These are phyloP conservation scores for Fusarium sp. DNA, from an alignment of 2,329 filamentous ascomycete genomes.

Conservation along the genomic window DNA sequence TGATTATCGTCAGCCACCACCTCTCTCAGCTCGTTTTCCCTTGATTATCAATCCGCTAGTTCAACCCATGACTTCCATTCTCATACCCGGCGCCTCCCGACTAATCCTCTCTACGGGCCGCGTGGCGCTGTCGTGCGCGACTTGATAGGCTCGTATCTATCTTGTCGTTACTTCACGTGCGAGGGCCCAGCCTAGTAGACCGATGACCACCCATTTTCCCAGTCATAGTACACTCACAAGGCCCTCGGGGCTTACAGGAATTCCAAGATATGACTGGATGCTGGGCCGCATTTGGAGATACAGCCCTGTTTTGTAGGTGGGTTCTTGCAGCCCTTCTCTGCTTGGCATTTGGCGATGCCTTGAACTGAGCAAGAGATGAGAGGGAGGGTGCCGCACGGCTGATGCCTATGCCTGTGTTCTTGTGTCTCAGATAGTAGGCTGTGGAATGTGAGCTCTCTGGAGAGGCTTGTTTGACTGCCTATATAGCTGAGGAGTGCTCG, in stretches of 20 bases:
- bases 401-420: constrained; percentile 26
- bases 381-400: constrained; percentile 17
- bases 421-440: constrained; percentile 28
- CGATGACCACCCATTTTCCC: constrained; percentile 41
- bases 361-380: not conserved
- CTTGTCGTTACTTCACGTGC: constrained; percentile 42
- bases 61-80: constrained; percentile 43
- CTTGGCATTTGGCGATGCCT: constrained; percentile 26
- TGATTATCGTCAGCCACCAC: constrained; percentile 36
- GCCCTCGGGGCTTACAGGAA: constrained; percentile 29
- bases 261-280: constrained; percentile 39
- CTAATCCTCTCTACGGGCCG: constrained; percentile 28
- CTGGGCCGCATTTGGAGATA: constrained; percentile 27
- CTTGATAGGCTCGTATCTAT: constrained; percentile 33
- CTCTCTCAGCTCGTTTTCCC: constrained; percentile 37
- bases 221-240: constrained; percentile 34
- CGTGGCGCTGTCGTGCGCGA: constrained; percentile 39
- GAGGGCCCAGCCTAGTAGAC: constrained; percentile 28
- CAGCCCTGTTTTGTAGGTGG: constrained; percentile 35
- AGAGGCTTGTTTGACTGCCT: constrained; percentile 17
- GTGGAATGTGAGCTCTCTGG: constrained; percentile 24
- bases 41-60: constrained; percentile 28
- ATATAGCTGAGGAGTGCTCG: constrained; percentile 36
- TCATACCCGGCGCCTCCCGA: constrained; percentile 31
- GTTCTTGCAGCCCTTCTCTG: constrained; percentile 24